Evolutionary conservation across 805 yeast genomes (phyloP).

Genomic region (Yamadazyma takamatsuzukensis): DNA sequence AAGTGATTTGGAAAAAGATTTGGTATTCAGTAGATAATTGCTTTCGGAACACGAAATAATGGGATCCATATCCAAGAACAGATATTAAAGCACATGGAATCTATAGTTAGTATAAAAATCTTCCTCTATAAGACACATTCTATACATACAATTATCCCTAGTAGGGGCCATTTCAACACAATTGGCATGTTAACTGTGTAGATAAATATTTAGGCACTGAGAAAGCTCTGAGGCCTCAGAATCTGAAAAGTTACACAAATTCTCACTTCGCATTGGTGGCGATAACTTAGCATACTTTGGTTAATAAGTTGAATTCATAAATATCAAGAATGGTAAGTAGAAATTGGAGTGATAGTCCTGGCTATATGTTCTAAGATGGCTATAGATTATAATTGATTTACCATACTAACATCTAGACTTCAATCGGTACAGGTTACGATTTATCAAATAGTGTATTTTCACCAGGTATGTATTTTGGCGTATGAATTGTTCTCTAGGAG

Average conservation of each 20-base stretch:
- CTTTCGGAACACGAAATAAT: constrained; percentile 49
- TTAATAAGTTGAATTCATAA: too few relatives aligned
- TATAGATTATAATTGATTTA: constrained; percentile 9
- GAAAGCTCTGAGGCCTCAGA: not conserved
- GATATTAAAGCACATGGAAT: constrained; percentile 64
- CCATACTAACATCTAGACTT: constrained; percentile 47
- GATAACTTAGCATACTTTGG: too few relatives aligned
- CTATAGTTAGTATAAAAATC: constrained; percentile 21
- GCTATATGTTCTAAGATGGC: not conserved
- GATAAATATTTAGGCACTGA: not conserved
- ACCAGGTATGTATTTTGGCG: constrained; percentile 48
- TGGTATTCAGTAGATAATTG: constrained; percentile 39
- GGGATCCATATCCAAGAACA: constrained; percentile 59
- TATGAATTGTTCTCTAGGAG: not conserved
- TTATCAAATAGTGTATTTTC: constrained; percentile 93
- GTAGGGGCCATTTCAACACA: constrained; percentile 45
- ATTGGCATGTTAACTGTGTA: constrained; percentile 1
- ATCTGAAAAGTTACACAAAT: not conserved
- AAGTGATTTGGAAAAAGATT: constrained; percentile 41
- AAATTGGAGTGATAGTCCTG: too few relatives aligned
- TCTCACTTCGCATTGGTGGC: too few relatives aligned
- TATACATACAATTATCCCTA: constrained; percentile 40
- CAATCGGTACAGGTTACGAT: constrained; percentile 99
- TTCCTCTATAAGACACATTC: too few relatives aligned
- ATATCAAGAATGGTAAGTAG: not conserved